Evolutionary conservation across 352 stramenopile species (phyloP).

Genomic region (Thraustochytrium sp.): DNA sequence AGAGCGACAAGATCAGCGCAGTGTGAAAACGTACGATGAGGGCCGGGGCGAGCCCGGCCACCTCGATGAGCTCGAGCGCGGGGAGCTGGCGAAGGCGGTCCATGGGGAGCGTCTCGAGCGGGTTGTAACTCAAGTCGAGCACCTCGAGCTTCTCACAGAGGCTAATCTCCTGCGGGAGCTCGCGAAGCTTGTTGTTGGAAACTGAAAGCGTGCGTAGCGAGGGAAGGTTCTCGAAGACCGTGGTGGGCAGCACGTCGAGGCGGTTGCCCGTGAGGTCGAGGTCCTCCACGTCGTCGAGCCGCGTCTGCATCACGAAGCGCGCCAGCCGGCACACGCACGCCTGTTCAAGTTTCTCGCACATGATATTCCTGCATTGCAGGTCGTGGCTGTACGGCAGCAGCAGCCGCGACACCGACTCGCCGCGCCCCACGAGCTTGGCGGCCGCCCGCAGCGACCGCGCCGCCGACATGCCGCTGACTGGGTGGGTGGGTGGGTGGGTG

Average conservation of each 20-base stretch:
- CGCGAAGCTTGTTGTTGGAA: not conserved
- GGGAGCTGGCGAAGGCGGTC: not conserved
- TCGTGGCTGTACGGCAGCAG: not conserved
- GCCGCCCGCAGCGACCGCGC: not conserved
- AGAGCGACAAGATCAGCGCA: too few relatives aligned
- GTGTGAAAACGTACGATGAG: conserved; percentile 18
- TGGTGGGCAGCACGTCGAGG: not conserved
- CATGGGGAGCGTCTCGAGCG: not conserved
- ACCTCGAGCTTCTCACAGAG: not conserved
- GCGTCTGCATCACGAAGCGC: conserved; percentile 10
- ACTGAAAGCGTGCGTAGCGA: not conserved
- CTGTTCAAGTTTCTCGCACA: conserved; percentile 41
- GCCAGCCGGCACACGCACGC: conserved; percentile 19
- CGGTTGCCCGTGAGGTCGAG: conserved; percentile 18
- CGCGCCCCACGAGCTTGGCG: not conserved
- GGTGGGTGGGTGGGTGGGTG: not conserved
- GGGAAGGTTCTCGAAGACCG: conserved; percentile 12
- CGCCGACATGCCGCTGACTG: not conserved
- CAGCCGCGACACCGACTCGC: not conserved
- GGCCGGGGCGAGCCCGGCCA: not conserved
- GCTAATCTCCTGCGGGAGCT: not conserved
- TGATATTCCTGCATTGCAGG: conserved; percentile 36
- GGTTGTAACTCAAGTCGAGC: not conserved
- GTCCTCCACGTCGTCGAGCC: not conserved
- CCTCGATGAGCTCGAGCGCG: not conserved